Evolutionary conservation across 2,329 filamentous ascomycete species (phyloP).

Genomic region (Fusarium decemcellulare): DNA sequence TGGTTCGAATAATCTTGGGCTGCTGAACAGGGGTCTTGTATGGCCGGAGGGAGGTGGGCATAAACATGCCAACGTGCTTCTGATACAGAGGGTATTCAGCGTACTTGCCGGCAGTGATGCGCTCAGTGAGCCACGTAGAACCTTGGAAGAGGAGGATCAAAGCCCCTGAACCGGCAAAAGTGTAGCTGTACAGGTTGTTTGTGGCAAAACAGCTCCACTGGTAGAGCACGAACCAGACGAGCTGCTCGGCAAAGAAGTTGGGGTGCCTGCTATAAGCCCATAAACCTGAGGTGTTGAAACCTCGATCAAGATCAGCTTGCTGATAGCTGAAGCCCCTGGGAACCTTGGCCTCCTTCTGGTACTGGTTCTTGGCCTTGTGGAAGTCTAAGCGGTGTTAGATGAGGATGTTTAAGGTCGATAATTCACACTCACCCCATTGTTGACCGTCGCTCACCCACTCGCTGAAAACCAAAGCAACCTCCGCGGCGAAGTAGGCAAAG

Average conservation of each 20-base stretch:
- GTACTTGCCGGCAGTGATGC: slow-evolving; percentile 86
- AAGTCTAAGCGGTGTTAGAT: slow-evolving; percentile 67
- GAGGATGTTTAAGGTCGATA: neutral
- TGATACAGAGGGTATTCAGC: slow-evolving; percentile 90
- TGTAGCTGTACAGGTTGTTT: slow-evolving; percentile 83
- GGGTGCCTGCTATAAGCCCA: slow-evolving; percentile 94
- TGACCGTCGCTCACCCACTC: slow-evolving; percentile 93
- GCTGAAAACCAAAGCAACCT: slow-evolving; percentile 67
- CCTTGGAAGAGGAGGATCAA: slow-evolving; percentile 89
- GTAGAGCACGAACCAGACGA: slow-evolving; percentile 90
- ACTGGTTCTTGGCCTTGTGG: slow-evolving; percentile 84
- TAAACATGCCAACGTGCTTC: slow-evolving; percentile 83
- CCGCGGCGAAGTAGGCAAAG: slow-evolving; percentile 60
- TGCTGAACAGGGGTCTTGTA: slow-evolving; percentile 58
- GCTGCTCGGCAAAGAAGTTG: slow-evolving; percentile 94
- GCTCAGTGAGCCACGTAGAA: slow-evolving; percentile 90
- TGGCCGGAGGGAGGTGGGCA: slow-evolving; percentile 70
- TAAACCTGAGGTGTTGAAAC: slow-evolving; percentile 87
- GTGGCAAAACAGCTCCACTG: slow-evolving; percentile 87
- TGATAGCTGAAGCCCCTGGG: slow-evolving; percentile 60
- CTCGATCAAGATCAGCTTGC: slow-evolving; percentile 86
- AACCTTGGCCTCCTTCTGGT: slow-evolving; percentile 69
- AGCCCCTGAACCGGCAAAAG: slow-evolving; percentile 75
- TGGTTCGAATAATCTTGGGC: slow-evolving; percentile 65
- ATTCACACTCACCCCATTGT: slow-evolving; percentile 79